These are phyloP conservation scores for Mucuna pruriens DNA, from an alignment of 306 rosid species.

Conservation along the genomic window DNA sequence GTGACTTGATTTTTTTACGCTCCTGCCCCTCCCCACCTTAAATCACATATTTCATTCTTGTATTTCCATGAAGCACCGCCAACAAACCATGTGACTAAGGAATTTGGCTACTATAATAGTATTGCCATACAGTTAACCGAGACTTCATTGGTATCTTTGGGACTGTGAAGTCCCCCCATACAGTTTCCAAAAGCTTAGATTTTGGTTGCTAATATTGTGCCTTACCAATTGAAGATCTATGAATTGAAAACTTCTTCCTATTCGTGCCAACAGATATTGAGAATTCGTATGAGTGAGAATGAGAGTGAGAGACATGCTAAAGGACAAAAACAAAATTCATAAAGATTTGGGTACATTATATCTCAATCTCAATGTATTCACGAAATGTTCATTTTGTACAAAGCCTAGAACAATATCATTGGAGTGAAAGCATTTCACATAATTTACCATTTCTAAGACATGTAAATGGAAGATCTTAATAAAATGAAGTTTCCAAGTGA, in stretches of 20 bases:
- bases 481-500: slow-evolving; percentile 9
- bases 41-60: too few relatives aligned
- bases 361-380: background rate
- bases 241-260: background rate
- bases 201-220: background rate
- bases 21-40: too few relatives aligned
- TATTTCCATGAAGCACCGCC: too few relatives aligned
- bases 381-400: background rate
- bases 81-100: too few relatives aligned
- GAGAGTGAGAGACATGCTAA: background rate
- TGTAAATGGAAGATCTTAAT: background rate
- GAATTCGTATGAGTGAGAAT: background rate
- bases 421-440: slow-evolving; percentile 7
- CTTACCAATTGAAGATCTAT: background rate
- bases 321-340: background rate
- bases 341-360: background rate
- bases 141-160: too few relatives aligned
- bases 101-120: too few relatives aligned
- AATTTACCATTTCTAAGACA: slow-evolving; percentile 20
- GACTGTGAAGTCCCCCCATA: background rate
- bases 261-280: background rate
- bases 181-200: background rate
- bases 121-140: too few relatives aligned
- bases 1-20: too few relatives aligned
- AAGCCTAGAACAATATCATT: background rate